These are phyloP conservation scores for Fraxinus cuspidata DNA, from an alignment of 257 asterid species.

Conservation along the genomic window DNA sequence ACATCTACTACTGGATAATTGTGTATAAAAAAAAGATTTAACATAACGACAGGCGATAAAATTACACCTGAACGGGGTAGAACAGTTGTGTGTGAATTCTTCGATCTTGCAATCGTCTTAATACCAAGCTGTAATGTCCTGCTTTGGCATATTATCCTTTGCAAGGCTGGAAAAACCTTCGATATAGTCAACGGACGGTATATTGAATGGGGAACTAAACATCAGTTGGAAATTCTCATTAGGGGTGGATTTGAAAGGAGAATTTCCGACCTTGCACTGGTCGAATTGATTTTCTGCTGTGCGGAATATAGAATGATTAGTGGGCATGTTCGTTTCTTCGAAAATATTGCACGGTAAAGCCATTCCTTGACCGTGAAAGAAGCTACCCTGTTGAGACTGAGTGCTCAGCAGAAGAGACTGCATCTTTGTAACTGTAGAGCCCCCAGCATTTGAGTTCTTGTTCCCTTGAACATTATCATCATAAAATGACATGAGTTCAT, in stretches of 20 bases:
- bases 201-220: slow-evolving; percentile 65
- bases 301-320: slow-evolving; percentile 36
- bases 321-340: slow-evolving; percentile 34
- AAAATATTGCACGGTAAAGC: slow-evolving; percentile 43
- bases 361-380: slow-evolving; percentile 44
- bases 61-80: slow-evolving; percentile 28
- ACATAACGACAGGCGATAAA: slow-evolving; percentile 29
- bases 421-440: slow-evolving; percentile 31
- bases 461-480: slow-evolving; percentile 41
- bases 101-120: slow-evolving; percentile 16
- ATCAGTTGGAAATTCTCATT: slow-evolving; percentile 54
- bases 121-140: slow-evolving; percentile 63
- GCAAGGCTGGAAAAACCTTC: slow-evolving; percentile 40
- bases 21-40: slow-evolving; percentile 20
- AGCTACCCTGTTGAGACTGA: slow-evolving; percentile 42
- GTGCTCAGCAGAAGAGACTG: slow-evolving; percentile 33
- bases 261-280: slow-evolving; percentile 45
- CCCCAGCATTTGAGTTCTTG: slow-evolving; percentile 32
- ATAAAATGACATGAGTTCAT: slow-evolving; percentile 56
- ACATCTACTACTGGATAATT: slow-evolving; percentile 33
- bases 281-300: slow-evolving; percentile 36
- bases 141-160: slow-evolving; percentile 54
- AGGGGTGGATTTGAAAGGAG: slow-evolving; percentile 47
- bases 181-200: slow-evolving; percentile 40
- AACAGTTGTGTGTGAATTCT: neutral